A percentile compares a stretch with the other conserved stretches of the same genome.
Evolutionary conservation across 1,284 basidiomycete genomes (phyloP).

Genomic region (Cerrena zonata): DNA sequence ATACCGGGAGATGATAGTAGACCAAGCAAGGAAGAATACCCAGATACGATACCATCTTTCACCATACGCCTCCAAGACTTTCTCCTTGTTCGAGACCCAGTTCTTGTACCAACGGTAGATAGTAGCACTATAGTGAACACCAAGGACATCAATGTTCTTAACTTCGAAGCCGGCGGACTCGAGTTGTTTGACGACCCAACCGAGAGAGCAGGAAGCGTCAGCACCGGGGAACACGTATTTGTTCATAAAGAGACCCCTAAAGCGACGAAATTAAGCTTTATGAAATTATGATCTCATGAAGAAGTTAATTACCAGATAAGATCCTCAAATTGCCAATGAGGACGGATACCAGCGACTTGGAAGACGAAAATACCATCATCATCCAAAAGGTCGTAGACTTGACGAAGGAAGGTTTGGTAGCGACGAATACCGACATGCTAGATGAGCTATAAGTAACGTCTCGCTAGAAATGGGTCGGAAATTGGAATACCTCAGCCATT

Average conservation of each 20-base stretch:
- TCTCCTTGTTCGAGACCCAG: conserved; percentile 86
- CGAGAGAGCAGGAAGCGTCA: conserved; percentile 90
- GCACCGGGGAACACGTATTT: conserved; percentile 98
- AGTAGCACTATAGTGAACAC: conserved; percentile 95
- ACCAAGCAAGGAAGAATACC: conserved; percentile 86
- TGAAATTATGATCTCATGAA: background rate
- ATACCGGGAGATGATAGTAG: conserved; percentile 63
- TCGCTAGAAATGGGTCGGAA: background rate
- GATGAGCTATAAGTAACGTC: background rate
- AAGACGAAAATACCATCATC: conserved; percentile 93
- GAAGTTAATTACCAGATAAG: conserved; percentile 69
- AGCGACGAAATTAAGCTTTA: conserved; percentile 1
- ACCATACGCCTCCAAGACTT: conserved; percentile 85
- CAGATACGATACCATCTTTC: conserved; percentile 86
- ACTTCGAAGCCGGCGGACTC: conserved; percentile 95
- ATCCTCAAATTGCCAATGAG: conserved; percentile 96
- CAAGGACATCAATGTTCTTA: conserved; percentile 92
- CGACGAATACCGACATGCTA: conserved; percentile 92
- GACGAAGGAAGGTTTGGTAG: conserved; percentile 83
- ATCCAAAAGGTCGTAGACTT: conserved; percentile 89
- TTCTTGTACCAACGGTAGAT: conserved; percentile 94
- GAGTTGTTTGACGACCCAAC: conserved; percentile 86
- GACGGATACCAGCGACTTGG: conserved; percentile 93
- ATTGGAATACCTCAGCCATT: conserved; percentile 80
- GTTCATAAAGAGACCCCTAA: conserved; percentile 87